Evolutionary conservation across 2,329 filamentous ascomycete species (phyloP).

Genomic region (Beauveria sp.): DNA sequence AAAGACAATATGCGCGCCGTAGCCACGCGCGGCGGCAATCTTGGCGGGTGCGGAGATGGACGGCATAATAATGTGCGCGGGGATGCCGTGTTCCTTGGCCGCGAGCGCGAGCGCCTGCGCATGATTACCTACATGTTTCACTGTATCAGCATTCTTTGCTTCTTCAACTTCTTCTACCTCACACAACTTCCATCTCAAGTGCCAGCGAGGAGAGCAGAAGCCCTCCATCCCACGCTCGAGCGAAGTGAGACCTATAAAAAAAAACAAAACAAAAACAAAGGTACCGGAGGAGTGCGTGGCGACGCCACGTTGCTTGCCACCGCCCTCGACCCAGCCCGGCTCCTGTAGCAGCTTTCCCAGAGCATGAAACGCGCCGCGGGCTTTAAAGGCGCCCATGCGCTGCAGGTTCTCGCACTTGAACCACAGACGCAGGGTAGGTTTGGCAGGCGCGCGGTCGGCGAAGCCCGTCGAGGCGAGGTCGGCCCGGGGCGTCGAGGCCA

Average conservation of each 20-base stretch:
- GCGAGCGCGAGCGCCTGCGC: constrained; percentile 88
- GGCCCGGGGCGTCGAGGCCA: constrained; percentile 67
- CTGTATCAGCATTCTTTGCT: neutral
- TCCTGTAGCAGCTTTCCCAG: constrained; percentile 59
- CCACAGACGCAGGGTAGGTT: constrained; percentile 65
- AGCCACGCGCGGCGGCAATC: constrained; percentile 70
- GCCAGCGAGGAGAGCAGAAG: too few relatives aligned
- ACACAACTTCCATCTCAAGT: too few relatives aligned
- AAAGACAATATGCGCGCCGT: constrained; percentile 74
- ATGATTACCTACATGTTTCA: constrained; percentile 64
- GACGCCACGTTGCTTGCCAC: constrained; percentile 60
- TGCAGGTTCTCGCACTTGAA: constrained; percentile 97
- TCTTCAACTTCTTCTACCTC: too few relatives aligned
- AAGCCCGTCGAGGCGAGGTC: constrained; percentile 50
- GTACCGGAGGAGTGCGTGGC: constrained; percentile 84
- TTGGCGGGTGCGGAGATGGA: constrained; percentile 77
- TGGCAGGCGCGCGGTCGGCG: constrained; percentile 48
- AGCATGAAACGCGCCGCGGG: constrained; percentile 83
- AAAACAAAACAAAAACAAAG: constrained; percentile 9
- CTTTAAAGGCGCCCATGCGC: constrained; percentile 87
- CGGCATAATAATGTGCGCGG: constrained; percentile 89
- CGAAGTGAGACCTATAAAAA: neutral
- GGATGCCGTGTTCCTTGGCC: constrained; percentile 63
- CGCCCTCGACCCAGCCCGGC: constrained; percentile 52
- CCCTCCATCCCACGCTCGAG: neutral